Conservation (phyloP, 1,284 basidiomycete genomes). For the Rhodofomes roseus region DNA sequence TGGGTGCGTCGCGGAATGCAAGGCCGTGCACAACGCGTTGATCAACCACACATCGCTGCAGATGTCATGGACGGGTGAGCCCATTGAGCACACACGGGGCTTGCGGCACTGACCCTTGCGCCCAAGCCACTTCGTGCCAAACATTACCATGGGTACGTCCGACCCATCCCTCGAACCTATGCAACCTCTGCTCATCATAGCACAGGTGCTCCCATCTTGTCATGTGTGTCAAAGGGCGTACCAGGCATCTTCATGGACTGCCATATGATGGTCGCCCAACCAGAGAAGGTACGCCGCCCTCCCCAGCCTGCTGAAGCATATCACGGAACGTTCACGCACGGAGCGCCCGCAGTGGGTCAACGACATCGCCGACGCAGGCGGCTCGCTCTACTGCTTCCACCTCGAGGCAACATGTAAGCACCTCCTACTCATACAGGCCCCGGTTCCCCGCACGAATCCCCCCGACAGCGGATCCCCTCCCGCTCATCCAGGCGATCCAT, state of each 20-base stretch:
- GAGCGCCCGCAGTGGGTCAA: conserved; percentile 79
- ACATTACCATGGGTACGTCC: conserved; percentile 88
- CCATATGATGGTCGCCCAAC: conserved; percentile 99
- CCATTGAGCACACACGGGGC: not conserved
- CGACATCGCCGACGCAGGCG: conserved; percentile 94
- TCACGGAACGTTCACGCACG: not conserved
- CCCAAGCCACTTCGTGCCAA: conserved; percentile 92
- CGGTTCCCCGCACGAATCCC: not conserved
- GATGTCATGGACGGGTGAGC: conserved; percentile 94
- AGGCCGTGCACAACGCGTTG: conserved; percentile 2
- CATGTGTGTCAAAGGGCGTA: conserved; percentile 85
- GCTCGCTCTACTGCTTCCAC: conserved; percentile 96
- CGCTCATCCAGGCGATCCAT: conserved; percentile 78
- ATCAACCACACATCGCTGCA: conserved; percentile 28
- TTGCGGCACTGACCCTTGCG: conserved; percentile 15
- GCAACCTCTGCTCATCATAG: conserved; percentile 10
- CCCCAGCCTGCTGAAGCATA: not conserved
- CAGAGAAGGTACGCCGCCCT: conserved; percentile 68
- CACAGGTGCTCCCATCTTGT: conserved; percentile 85
- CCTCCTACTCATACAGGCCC: not conserved
- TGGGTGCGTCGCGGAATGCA: conserved; percentile 63
- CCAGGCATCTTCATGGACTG: conserved; percentile 99
- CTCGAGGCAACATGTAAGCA: conserved; percentile 88
- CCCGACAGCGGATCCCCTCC: conserved; percentile 60
- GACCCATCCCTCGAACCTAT: conserved; percentile 1